Percentiles rank a stretch among this genome's conserved stretches.
Evolutionary conservation across 2,329 filamentous ascomycete genomes (phyloP).

Genomic region (Dryadomyces quercivorus): DNA sequence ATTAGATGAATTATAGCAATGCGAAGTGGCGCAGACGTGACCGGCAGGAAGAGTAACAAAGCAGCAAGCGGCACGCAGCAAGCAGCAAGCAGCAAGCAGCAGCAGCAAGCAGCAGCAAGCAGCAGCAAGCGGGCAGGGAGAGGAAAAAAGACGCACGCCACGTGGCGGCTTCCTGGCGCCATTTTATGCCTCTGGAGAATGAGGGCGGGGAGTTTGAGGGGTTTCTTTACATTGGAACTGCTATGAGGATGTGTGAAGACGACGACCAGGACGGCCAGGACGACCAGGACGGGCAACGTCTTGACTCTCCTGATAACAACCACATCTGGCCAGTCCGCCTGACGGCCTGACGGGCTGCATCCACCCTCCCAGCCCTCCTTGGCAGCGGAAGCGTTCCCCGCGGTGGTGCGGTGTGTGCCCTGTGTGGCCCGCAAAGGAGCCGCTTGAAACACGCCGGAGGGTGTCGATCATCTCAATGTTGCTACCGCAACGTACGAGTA

Average conservation of each 20-base stretch:
- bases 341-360: neutral
- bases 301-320: neutral
- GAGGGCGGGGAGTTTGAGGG: neutral
- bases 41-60: neutral
- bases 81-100: too few relatives aligned
- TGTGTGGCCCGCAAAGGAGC: too few relatives aligned
- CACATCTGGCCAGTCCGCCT: neutral
- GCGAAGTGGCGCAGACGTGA: neutral
- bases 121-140: neutral
- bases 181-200: neutral
- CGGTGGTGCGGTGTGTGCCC: neutral
- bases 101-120: too few relatives aligned
- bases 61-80: too few relatives aligned
- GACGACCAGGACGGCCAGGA: neutral
- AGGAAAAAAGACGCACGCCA: neutral
- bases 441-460: too few relatives aligned
- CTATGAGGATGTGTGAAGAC: neutral
- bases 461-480: neutral
- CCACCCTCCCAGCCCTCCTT: neutral
- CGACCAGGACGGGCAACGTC: too few relatives aligned
- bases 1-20: neutral
- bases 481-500: neutral
- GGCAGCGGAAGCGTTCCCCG: conserved; percentile 1
- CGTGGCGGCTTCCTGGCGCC: neutral
- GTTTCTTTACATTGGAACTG: neutral